These are phyloP conservation scores for Cryptococcus deneoformans DNA, from an alignment of 1,284 basidiomycete genomes.

Conservation along the genomic window DNA sequence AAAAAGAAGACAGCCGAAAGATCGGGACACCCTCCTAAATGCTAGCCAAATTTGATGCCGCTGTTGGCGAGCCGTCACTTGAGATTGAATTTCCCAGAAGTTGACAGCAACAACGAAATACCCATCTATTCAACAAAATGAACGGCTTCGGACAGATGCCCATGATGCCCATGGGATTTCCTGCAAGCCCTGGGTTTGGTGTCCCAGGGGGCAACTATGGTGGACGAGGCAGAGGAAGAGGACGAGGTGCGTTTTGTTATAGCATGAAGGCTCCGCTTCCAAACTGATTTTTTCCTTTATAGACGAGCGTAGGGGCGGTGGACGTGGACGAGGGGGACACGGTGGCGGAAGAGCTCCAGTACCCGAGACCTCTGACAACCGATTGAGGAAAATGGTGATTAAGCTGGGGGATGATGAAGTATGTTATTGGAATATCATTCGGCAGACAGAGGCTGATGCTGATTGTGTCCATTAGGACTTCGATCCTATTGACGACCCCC, in stretches of 20 bases:
- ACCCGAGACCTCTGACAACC: conserved; percentile 67
- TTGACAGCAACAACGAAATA: too few relatives aligned
- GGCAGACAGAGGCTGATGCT: background rate
- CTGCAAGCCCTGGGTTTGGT: too few relatives aligned
- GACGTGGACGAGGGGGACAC: conserved; percentile 22
- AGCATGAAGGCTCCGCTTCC: background rate
- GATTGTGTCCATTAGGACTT: conserved; percentile 24
- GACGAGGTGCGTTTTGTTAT: background rate
- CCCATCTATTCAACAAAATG: too few relatives aligned
- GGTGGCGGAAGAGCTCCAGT: conserved; percentile 25
- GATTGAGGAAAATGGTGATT: conserved; percentile 65
- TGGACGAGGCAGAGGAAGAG: conserved; percentile 11
- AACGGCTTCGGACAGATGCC: too few relatives aligned
- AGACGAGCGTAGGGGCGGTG: conserved; percentile 12
- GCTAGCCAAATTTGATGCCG: too few relatives aligned
- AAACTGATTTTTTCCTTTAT: background rate
- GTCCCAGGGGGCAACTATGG: conserved; percentile 10
- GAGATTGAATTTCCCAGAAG: too few relatives aligned
- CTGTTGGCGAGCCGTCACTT: too few relatives aligned
- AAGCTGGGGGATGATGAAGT: conserved; percentile 77
- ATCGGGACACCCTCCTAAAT: too few relatives aligned
- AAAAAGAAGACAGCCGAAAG: too few relatives aligned
- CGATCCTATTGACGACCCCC: conserved; percentile 60
- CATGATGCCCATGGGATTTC: too few relatives aligned
- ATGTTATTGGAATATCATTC: conserved; percentile 42